Percentiles rank a stretch among this genome's conserved stretches.
Conservation (phyloP, 2,329 filamentous ascomycete species). For the Phyllosticta citribraziliensis region DNA sequence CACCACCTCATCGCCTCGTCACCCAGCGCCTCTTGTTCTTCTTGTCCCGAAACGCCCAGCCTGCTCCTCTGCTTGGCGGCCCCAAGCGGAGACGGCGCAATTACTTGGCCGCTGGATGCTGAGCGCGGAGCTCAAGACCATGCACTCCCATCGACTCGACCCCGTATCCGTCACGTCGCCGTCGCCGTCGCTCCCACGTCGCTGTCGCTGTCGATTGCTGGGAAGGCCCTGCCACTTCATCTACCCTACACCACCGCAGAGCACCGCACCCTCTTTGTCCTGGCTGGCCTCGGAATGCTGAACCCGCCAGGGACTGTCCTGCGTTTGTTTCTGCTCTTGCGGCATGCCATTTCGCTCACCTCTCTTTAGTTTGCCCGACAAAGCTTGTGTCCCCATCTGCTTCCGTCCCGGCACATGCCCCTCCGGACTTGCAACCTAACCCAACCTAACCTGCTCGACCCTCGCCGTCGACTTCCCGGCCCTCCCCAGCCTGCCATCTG, state of each 20-base stretch:
- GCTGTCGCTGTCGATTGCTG: conserved; percentile 1
- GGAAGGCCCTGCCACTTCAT: neutral
- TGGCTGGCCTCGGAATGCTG: neutral
- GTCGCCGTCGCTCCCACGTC: neutral
- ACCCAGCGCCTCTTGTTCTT: neutral
- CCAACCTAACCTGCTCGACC: too few species aligned
- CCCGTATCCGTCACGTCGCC: too few species aligned
- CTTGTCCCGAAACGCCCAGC: conserved; percentile 9
- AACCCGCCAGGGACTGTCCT: neutral
- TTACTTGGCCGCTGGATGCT: conserved; percentile 10
- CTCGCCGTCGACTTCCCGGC: neutral
- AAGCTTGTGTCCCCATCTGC: neutral
- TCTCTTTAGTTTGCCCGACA: neutral
- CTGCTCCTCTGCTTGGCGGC: conserved; percentile 3
- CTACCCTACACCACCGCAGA: neutral
- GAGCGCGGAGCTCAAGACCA: conserved; percentile 2
- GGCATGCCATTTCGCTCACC: neutral
- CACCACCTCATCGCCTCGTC: neutral
- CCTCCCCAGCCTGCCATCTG: neutral
- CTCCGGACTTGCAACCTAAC: neutral
- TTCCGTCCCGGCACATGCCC: neutral
- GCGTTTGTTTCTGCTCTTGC: neutral
- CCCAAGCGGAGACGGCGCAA: conserved; percentile 10
- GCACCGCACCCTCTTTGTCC: neutral
- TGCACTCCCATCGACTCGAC: conserved; percentile 1